Evolutionary conservation across 2,329 filamentous ascomycete species (phyloP).

Genomic region (Fusarium caatingaense): DNA sequence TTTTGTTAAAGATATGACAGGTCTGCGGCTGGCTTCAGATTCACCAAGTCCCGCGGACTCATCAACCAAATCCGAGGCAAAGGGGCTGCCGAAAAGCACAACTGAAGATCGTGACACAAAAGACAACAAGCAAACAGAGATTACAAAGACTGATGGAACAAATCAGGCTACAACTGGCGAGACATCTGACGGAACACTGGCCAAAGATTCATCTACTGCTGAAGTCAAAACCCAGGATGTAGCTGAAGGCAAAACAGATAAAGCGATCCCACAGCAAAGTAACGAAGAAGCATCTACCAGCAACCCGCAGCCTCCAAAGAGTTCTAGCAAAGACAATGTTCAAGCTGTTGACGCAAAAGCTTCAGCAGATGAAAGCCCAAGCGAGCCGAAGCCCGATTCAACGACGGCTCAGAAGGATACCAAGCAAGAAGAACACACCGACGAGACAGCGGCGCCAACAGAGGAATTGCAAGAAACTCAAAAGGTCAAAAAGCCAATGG

Average conservation of each 20-base stretch:
- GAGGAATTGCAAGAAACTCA: conserved; percentile 6
- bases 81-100: conserved; percentile 35
- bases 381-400: neutral
- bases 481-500: conserved; percentile 7
- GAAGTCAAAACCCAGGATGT: conserved; percentile 23
- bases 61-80: conserved; percentile 37
- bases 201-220: neutral
- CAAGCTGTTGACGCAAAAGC: neutral
- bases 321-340: conserved; percentile 1
- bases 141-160: conserved; percentile 24
- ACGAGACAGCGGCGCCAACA: conserved; percentile 1
- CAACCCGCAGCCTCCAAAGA: neutral
- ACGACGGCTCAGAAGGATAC: neutral
- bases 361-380: neutral
- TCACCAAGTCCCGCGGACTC: conserved; percentile 36
- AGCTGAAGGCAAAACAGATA: conserved; percentile 8
- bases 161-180: neutral
- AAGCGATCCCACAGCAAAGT: neutral
- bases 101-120: conserved; percentile 31
- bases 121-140: conserved; percentile 28
- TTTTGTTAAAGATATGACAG: conserved; percentile 49
- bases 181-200: neutral
- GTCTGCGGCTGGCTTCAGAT: conserved; percentile 47
- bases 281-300: conserved; percentile 3
- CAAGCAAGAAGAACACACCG: conserved; percentile 1